A percentile compares a stretch with the other conserved stretches of the same genome.
Conservation (phyloP, 2,329 filamentous ascomycete species). For the Aspergillus ruber region DNA sequence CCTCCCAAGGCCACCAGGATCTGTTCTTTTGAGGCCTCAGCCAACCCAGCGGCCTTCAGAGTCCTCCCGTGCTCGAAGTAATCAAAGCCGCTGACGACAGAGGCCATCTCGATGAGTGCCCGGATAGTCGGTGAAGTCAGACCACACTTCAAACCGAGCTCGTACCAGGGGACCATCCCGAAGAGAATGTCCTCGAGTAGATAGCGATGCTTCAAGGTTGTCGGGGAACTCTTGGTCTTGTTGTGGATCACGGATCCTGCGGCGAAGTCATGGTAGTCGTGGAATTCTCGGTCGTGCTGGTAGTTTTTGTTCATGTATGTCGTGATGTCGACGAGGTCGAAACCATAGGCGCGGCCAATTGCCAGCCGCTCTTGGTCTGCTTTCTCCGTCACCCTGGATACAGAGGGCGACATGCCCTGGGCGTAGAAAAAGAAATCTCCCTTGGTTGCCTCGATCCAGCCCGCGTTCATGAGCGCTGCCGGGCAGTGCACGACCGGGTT, state of each 20-base stretch:
- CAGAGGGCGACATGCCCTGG: slow-evolving; percentile 13
- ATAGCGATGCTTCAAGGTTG: slow-evolving; percentile 10
- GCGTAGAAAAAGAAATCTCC: slow-evolving; percentile 14
- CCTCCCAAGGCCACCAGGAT: slow-evolving; percentile 9
- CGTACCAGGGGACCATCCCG: slow-evolving; percentile 12
- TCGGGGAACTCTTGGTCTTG: slow-evolving; percentile 12
- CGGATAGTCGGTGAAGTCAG: slow-evolving; percentile 10
- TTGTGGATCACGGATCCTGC: slow-evolving; percentile 11
- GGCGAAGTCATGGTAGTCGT: slow-evolving; percentile 12
- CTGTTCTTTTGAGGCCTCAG: slow-evolving; percentile 9
- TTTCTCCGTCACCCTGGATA: slow-evolving; percentile 10
- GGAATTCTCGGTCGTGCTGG: slow-evolving; percentile 7
- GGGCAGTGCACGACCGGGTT: slow-evolving; percentile 13
- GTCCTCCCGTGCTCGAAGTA: slow-evolving; percentile 9
- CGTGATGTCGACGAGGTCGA: slow-evolving; percentile 11
- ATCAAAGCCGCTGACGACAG: slow-evolving; percentile 11
- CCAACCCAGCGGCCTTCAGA: slow-evolving; percentile 9
- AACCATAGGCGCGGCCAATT: slow-evolving; percentile 10
- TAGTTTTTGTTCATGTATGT: slow-evolving; percentile 15
- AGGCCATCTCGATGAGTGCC: slow-evolving; percentile 13
- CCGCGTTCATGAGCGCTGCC: slow-evolving; percentile 12
- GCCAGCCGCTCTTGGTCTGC: slow-evolving; percentile 11
- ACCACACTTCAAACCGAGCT: slow-evolving; percentile 10
- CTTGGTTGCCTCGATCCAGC: slow-evolving; percentile 14
- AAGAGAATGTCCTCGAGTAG: slow-evolving; percentile 9